phyloP scores from a whole-genome alignment of 2,329 filamentous ascomycete genomes.

The Hymenoscyphus scutula region DNA sequence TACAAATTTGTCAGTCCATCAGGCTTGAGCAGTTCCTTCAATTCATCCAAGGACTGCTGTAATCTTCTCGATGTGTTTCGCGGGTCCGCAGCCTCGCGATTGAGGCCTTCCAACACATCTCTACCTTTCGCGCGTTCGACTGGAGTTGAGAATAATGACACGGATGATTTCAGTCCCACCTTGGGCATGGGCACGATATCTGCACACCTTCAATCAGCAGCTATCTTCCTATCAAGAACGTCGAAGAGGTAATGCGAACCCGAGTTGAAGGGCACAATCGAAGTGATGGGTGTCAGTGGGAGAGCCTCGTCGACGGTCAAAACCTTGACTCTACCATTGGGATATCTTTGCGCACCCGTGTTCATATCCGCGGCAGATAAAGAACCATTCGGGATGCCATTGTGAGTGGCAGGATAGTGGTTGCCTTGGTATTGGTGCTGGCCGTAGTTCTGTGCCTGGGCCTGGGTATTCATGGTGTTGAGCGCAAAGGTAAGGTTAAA shows the following conservation, averaged over 20 bases:
- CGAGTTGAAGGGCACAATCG: constrained; percentile 74
- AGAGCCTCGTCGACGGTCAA: constrained; percentile 72
- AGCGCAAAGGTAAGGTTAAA: constrained; percentile 24
- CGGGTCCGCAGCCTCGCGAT: constrained; percentile 62
- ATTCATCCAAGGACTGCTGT: constrained; percentile 69
- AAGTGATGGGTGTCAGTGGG: constrained; percentile 79
- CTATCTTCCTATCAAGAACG: background rate
- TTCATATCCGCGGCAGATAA: background rate
- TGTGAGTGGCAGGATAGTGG: background rate
- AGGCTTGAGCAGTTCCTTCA: constrained; percentile 70
- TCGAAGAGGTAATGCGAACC: constrained; percentile 47
- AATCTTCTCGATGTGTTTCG: constrained; percentile 62
- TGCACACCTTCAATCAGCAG: constrained; percentile 37
- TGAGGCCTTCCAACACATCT: constrained; percentile 63
- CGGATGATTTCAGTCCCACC: constrained; percentile 52
- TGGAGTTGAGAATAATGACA: constrained; percentile 50
- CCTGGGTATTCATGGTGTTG: constrained; percentile 29
- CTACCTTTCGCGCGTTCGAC: constrained; percentile 52
- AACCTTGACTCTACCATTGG: constrained; percentile 35
- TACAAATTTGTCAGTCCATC: constrained; percentile 64
- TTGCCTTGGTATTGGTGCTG: constrained; percentile 17
- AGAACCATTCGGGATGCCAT: constrained; percentile 23
- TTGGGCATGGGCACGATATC: constrained; percentile 65
- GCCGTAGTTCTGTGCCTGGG: constrained; percentile 19
- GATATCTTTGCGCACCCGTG: background rate